A percentile compares a stretch with the other conserved stretches of the same genome.
Evolutionary conservation across 2,329 filamentous ascomycete genomes (phyloP).

Genomic region (Coniochaeta sp.): DNA sequence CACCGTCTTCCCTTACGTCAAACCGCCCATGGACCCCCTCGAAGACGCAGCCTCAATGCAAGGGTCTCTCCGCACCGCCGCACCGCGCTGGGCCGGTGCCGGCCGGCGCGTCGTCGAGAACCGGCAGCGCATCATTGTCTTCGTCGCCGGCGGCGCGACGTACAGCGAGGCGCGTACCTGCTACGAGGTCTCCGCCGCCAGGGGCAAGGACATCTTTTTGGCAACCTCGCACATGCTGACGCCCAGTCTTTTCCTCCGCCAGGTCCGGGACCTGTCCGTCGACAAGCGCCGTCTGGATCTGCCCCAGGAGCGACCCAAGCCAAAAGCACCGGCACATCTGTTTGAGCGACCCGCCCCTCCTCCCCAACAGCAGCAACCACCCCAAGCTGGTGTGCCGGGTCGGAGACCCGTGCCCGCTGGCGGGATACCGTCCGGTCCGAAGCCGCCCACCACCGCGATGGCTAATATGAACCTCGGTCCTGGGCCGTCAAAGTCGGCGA

Average conservation of each 20-base stretch:
- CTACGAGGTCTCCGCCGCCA: conserved; percentile 72
- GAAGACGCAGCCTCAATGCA: conserved; percentile 51
- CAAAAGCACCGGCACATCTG: conserved; percentile 77
- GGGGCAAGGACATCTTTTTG: conserved; percentile 77
- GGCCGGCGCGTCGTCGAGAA: conserved; percentile 70
- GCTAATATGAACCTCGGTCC: conserved; percentile 36
- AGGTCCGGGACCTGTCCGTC: conserved; percentile 70
- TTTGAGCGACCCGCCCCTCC: conserved; percentile 64
- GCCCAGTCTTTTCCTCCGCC: conserved; percentile 72
- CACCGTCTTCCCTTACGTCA: conserved; percentile 62
- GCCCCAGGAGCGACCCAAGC: conserved; percentile 70
- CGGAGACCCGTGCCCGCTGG: conserved; percentile 18
- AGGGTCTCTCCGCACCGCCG: conserved; percentile 79
- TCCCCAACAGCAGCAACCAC: conserved; percentile 20
- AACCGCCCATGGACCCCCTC: conserved; percentile 57
- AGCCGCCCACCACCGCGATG: conserved; percentile 42
- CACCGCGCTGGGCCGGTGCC: conserved; percentile 90
- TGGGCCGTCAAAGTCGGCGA: conserved; percentile 19
- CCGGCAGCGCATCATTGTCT: conserved; percentile 83
- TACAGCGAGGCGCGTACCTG: conserved; percentile 85
- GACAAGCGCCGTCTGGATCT: conserved; percentile 72
- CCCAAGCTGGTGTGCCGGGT: background rate
- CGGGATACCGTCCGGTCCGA: conserved; percentile 27
- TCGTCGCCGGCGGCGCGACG: conserved; percentile 91
- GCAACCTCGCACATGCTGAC: conserved; percentile 89